Percentiles rank a stretch among this genome's conserved stretches.
phyloP scores from a whole-genome alignment of 768 basidiomycete genomes.

The Fomitopsis pulvina region DNA sequence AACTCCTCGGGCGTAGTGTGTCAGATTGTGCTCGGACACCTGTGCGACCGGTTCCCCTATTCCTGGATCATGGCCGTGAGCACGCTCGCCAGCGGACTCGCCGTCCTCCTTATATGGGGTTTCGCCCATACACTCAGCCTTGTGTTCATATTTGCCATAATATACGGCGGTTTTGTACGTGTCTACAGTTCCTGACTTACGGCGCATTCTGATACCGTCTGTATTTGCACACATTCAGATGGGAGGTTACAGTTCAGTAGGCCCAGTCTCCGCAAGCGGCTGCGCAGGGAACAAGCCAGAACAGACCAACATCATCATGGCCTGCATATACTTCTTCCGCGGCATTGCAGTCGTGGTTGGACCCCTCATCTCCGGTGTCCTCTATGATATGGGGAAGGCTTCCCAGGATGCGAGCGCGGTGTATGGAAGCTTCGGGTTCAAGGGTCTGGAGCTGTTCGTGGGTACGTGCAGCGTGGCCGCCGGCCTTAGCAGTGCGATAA shows the following conservation, averaged over 20 bases:
- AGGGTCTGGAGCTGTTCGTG: conserved; percentile 19
- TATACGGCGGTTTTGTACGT: conserved; percentile 19
- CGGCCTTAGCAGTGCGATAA: conserved; percentile 11
- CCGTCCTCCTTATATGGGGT: conserved; percentile 19
- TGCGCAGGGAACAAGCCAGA: conserved; percentile 18
- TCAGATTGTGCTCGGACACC: conserved; percentile 18
- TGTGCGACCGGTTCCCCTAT: conserved; percentile 20
- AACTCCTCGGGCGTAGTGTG: conserved; percentile 19
- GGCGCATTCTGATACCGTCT: not conserved
- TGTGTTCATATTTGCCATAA: conserved; percentile 18
- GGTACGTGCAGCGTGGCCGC: conserved; percentile 17
- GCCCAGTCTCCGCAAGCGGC: conserved; percentile 13
- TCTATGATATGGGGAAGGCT: conserved; percentile 15
- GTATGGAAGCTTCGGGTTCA: conserved; percentile 17
- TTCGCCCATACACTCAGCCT: conserved; percentile 14
- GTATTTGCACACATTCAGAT: conserved; percentile 6
- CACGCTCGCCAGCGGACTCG: conserved; percentile 11
- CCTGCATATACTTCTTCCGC: conserved; percentile 12
- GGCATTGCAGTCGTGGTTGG: conserved; percentile 18
- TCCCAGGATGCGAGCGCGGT: conserved; percentile 1
- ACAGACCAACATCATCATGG: conserved; percentile 13
- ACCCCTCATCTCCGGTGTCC: conserved; percentile 16
- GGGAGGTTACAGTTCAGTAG: conserved; percentile 17
- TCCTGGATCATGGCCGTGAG: conserved; percentile 17
- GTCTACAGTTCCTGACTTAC: not conserved